These are phyloP conservation scores for Nemania serpens DNA, from an alignment of 2,329 filamentous ascomycete species.

Conservation along the genomic window DNA sequence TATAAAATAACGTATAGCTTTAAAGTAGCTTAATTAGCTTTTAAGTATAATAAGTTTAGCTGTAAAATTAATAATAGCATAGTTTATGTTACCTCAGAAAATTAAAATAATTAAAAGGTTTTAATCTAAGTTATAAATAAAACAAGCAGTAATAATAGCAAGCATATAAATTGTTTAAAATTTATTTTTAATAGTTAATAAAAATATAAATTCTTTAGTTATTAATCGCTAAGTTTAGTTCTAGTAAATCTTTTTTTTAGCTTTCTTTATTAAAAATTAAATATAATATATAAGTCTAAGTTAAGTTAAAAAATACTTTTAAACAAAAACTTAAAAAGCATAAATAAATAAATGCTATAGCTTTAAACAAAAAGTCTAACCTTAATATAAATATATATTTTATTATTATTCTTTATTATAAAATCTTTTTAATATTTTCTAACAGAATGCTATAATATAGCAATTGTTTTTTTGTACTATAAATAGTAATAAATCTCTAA, in stretches of 20 bases:
- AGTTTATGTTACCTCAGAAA: no score
- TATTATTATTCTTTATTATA: conserved; percentile 59
- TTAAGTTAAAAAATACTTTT: conserved; percentile 65
- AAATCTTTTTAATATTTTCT: conserved; percentile 57
- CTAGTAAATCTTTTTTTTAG: no score
- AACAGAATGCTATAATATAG: conserved; percentile 71
- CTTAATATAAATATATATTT: conserved; percentile 71
- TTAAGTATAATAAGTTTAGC: no score
- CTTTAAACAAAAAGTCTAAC: conserved; percentile 46
- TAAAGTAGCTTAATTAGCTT: conserved; percentile 82
- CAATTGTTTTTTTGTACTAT: conserved; percentile 73
- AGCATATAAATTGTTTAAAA: no score
- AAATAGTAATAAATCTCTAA: conserved; percentile 75
- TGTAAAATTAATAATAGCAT: no score
- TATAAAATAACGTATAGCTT: conserved; percentile 75
- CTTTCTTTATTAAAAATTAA: no score
- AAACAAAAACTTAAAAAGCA: conserved; percentile 63
- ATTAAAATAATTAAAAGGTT: conserved; percentile 76
- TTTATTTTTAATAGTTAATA: no score
- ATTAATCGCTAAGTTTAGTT: no score
- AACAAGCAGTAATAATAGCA: conserved; percentile 74
- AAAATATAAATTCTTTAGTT: no score
- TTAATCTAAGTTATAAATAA: conserved; percentile 63
- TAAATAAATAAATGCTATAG: no score
- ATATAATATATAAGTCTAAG: conserved; percentile 69